Evolutionary conservation across 768 basidiomycete genomes (phyloP), one percentile per base, ranked within the genome.

Genomic region (Rhizopogon sp.): DNA sequence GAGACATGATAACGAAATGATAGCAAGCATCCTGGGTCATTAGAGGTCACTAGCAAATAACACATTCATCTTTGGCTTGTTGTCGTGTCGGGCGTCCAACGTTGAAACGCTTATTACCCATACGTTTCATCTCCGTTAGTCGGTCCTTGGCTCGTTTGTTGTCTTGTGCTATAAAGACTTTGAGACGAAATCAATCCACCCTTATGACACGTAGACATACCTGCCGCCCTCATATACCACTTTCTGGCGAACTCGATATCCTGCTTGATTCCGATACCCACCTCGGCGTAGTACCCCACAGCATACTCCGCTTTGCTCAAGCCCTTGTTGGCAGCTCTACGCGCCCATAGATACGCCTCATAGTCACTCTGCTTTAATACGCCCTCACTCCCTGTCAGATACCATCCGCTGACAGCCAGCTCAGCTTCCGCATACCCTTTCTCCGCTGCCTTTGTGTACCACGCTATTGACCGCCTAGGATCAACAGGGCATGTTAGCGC

Each of bases 141-240:
- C 96, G 83, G 60, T 83, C 89, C 94, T 97, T 98, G 5, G 96
- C 96, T 39, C 95, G 86, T 71, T 93, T 95, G 73, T 98, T 96
- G n/a, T 92, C 91, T 82, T 98, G 96, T 3, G 93, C 95, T 97
- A 62, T 2, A 49, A 39, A 49, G 5, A n/a, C 2, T 7, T 61
- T 41, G 42, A 43, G 39, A 40, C n/a, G 43, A 44, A 43, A 51
- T 43, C 39, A 45, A 31, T 22, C 22, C 33, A 16, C 43, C 46
- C 28, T 52, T 42, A 53, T 17, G 53, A 6, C 31, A 42, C 56
- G 39, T 42, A 25, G 39, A 76, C 88, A 47, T 64, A 98, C 96
- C 95, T 62, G 97, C 97, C 37, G 97, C 95, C 42, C 97, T 84
- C 93, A 98, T 97, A 70, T 99, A 99, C 95, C 96, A 98, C 62